Conservation (phyloP, 495 filamentous ascomycete genomes). For the Trichoderma erinaceum region DNA sequence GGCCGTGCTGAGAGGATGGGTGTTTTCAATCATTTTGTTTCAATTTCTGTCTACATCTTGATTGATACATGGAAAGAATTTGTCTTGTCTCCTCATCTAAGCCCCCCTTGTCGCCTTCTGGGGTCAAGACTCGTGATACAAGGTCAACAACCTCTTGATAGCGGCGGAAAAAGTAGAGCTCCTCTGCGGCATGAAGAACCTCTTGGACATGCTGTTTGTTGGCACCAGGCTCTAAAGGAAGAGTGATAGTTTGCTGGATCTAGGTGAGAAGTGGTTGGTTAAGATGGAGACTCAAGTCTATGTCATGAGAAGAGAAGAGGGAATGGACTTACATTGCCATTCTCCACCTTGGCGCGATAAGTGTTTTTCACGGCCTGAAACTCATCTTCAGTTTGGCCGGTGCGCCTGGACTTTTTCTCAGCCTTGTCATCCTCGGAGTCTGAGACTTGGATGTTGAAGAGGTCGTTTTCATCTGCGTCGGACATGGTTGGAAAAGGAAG, state of each 20-base stretch:
- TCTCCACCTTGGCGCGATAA: conserved; percentile 40
- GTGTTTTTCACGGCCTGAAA: conserved; percentile 34
- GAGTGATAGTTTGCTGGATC: conserved; percentile 37
- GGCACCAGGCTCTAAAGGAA: conserved; percentile 29
- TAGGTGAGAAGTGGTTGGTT: conserved; percentile 16
- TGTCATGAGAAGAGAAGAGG: not conserved
- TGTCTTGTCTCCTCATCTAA: conserved; percentile 34
- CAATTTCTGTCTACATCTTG: conserved; percentile 28
- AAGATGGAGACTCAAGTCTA: not conserved
- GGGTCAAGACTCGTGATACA: conserved; percentile 24
- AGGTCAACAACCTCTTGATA: conserved; percentile 40
- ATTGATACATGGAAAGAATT: conserved; percentile 32
- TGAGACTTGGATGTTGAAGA: conserved; percentile 13
- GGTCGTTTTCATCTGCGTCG: conserved; percentile 14
- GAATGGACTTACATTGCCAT: conserved; percentile 35
- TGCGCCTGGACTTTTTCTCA: conserved; percentile 20
- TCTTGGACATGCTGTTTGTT: conserved; percentile 40
- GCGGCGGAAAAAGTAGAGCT: conserved; percentile 48
- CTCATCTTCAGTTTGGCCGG: conserved; percentile 38
- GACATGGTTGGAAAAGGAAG: not conserved
- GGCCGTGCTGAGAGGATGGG: not conserved
- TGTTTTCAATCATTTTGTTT: conserved; percentile 4
- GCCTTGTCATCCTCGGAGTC: conserved; percentile 11
- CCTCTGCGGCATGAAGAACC: conserved; percentile 49
- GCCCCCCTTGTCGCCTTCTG: conserved; percentile 22